Evolutionary conservation across 805 yeast species (phyloP), one percentile per base, ranked within the genome.

Genomic region (Suhomyces prunicola): DNA sequence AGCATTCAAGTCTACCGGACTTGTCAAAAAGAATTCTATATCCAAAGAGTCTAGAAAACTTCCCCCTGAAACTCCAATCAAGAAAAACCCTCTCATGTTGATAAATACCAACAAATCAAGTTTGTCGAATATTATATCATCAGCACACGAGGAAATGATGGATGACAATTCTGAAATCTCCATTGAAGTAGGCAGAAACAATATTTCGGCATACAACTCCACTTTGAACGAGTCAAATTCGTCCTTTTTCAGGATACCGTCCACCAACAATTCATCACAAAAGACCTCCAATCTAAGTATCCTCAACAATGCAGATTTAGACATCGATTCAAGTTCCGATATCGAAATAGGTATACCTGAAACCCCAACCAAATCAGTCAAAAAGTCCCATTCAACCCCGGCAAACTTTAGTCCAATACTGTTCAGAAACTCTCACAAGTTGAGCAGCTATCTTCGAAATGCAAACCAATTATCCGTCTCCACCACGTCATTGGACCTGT

Each of bases 1-100:
- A 0, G 96, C 94, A 13, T 90, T 90, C 68, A 78, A 83, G 65
- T 81, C 92, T 2, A 73, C 88, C 0, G 97, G 97, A 0, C 71
- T 90, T 35, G 68, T 85, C 74, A 87, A 69, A 73, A 84, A 68
- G 72, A 73, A 65, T 60, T 67, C 64, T 17, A 54, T 70, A 7
- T 49, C 58, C 17, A 57, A 58, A 22, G 55, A 57, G 36, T 41
- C 42, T 10, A 60, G 66, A 40, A 73, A 73, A 49, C 60, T 67
- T 8, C 78, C 78, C 1, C 79, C 79, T 0, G 79, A 75, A 47
- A 75, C 79, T 1, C 79, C 79, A 5, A 72, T 74, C 45, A 75
- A 75, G 57, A 67, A 67, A 52, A 74, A 74, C 50, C 78, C 79
- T 3, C 62, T 73, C 44, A 67, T 72, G 63, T 49, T 72, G 42